Evolutionary conservation across 768 basidiomycete species (phyloP).

Genomic region (Boletus rubroflammeus): DNA sequence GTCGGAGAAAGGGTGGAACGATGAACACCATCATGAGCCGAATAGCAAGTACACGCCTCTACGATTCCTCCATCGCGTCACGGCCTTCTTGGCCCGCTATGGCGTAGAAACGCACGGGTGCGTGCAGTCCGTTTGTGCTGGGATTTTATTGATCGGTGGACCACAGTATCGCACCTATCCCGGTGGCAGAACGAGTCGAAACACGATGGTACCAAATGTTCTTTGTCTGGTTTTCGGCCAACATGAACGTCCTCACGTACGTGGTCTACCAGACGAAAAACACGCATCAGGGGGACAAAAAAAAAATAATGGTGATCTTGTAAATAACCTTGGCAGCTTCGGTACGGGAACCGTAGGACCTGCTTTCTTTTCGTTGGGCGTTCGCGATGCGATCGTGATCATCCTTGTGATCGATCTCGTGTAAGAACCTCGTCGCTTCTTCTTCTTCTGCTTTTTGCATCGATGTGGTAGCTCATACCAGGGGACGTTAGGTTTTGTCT

Average conservation of each 20-base stretch:
- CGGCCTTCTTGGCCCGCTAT: constrained; percentile 30
- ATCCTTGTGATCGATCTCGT: constrained; percentile 44
- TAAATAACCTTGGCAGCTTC: constrained; percentile 31
- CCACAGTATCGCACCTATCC: constrained; percentile 39
- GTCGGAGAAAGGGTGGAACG: constrained; percentile 1
- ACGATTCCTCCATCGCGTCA: constrained; percentile 20
- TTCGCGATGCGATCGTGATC: constrained; percentile 39
- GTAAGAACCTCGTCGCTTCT: constrained; percentile 24
- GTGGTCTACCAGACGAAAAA: constrained; percentile 11
- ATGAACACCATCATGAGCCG: background rate
- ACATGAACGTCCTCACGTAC: constrained; percentile 42
- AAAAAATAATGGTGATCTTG: background rate
- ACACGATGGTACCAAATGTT: constrained; percentile 45
- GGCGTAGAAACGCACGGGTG: constrained; percentile 44
- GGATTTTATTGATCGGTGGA: too few species aligned
- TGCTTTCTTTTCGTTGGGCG: constrained; percentile 44
- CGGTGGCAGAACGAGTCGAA: constrained; percentile 35
- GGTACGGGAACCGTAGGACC: constrained; percentile 51
- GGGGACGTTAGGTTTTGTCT: constrained; percentile 26
- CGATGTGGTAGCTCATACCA: constrained; percentile 1
- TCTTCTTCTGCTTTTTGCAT: background rate
- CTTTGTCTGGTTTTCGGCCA: constrained; percentile 50
- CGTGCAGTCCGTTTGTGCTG: background rate
- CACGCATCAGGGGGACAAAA: background rate
- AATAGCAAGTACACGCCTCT: background rate